Evolutionary conservation across 768 basidiomycete genomes (phyloP).

Genomic region (Suillus subaureus): DNA sequence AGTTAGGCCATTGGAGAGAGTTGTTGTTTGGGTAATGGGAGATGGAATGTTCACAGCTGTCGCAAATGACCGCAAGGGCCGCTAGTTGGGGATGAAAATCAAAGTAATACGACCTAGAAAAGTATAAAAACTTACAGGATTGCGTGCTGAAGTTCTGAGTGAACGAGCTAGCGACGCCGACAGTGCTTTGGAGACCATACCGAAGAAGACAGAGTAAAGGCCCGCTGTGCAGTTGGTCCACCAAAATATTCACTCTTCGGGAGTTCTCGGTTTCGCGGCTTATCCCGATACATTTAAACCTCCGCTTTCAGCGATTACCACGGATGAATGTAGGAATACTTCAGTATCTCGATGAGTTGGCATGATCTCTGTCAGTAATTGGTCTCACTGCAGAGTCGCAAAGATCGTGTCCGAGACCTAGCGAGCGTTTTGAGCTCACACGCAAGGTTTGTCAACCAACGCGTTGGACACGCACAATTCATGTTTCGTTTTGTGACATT

Average conservation of each 20-base stretch:
- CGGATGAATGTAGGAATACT: not conserved
- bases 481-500: not conserved
- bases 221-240: constrained; percentile 1
- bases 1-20: constrained; percentile 92
- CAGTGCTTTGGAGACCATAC: constrained; percentile 50
- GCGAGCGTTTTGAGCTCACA: not conserved
- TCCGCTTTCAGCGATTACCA: constrained; percentile 25
- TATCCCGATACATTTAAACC: constrained; percentile 22
- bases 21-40: constrained; percentile 89
- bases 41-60: constrained; percentile 64
- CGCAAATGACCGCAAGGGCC: constrained; percentile 70
- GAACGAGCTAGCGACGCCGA: constrained; percentile 46
- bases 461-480: not conserved
- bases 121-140: constrained; percentile 32
- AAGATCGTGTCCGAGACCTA: not conserved
- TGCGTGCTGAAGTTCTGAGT: constrained; percentile 40
- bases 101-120: not conserved
- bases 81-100: constrained; percentile 32
- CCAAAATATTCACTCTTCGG: constrained; percentile 28
- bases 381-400: not conserved
- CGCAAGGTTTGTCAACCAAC: not conserved
- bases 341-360: not conserved
- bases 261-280: constrained; percentile 34
- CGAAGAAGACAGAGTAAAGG: constrained; percentile 25
- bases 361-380: not conserved